Evolutionary conservation across 1,139 yeast species (phyloP).

Genomic region (Yamadazyma siamensis): DNA sequence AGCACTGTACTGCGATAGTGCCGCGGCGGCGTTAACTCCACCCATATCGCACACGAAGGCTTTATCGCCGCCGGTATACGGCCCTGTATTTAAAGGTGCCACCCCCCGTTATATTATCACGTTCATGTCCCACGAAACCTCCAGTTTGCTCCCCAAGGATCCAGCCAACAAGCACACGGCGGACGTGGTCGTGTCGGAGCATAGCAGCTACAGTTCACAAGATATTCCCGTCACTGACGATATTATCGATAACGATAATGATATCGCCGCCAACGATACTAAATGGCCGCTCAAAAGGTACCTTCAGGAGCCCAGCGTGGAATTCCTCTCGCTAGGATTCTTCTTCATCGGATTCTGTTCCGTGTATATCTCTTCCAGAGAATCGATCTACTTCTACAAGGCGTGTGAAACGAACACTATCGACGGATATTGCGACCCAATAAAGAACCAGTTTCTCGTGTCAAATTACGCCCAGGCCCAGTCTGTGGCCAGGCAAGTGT

Average conservation of each 20-base stretch:
- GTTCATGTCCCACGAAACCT: conserved; percentile 1
- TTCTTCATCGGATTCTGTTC: conserved; percentile 3
- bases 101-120: no score
- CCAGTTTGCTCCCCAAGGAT: background rate
- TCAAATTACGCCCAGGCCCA: conserved; percentile 26
- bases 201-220: background rate
- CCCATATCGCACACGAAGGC: no score
- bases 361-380: conserved; percentile 2
- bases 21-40: no score
- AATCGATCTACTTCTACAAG: conserved; percentile 6
- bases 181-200: background rate
- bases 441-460: conserved; percentile 27
- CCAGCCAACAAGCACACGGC: background rate
- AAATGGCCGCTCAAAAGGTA: background rate
- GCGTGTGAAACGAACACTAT: conserved; percentile 9
- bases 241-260: background rate
- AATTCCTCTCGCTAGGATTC: conserved; percentile 1
- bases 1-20: background rate
- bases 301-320: background rate
- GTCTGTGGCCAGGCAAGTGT: conserved; percentile 18
- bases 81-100: no score
- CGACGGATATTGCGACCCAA: conserved; percentile 22
- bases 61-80: no score
- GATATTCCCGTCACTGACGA: background rate
- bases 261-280: background rate